Base-by-base conservation (phyloP, 2,329 filamentous ascomycete species). In the Emergomyces pasteurianus region DNA sequence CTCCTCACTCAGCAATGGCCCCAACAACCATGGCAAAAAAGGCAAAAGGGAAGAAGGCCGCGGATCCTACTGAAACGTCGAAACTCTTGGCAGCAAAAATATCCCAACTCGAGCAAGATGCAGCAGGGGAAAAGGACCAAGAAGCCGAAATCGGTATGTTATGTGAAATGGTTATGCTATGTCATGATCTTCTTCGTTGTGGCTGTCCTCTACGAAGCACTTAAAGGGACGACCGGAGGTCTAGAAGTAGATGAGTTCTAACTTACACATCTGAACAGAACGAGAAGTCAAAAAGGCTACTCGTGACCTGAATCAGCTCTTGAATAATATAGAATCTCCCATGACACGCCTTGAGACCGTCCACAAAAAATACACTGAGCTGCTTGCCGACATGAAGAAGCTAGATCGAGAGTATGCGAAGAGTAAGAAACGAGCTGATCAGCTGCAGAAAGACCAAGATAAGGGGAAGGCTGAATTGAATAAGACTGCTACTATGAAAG, bases 361-460 rank as follows among this genome's bases (percentile, higher is more conserved):
- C 14, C 90, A 92, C 67, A 92, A 90, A 71, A 90, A 91, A 69
- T 96, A 94, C 67, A 91, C 89, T 63, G 92, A 97, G 69, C 83
- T 97, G 4, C 80, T 97, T 61, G 87, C 89, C 59, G 92, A 96
- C 63, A 95, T 97, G 90, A 96, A 96, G 75, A 87, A 92, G 60
- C 82, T 95, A 63, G 92, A 99, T 74, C 87, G 92, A 63, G 94
- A 99, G 64, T 92, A 95, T 71, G 83, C 89, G 64, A 97, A 96
- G 77, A 94, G 92, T 69, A 97, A 96, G 80, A 95, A 96, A 75
- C 87, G 91, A 28, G 90, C 89, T 31, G 94, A 99, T 72, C 88
- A 90, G 70, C 76, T 99, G 60, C 94, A 99, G 74, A 99, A 97
- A 73, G 94, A 99, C 70, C 95, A 95, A 74, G 94, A 99, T 72